Base-by-base conservation (phyloP, 129 eudicot species). In the Chrysanthemum lavandulifolium region DNA sequence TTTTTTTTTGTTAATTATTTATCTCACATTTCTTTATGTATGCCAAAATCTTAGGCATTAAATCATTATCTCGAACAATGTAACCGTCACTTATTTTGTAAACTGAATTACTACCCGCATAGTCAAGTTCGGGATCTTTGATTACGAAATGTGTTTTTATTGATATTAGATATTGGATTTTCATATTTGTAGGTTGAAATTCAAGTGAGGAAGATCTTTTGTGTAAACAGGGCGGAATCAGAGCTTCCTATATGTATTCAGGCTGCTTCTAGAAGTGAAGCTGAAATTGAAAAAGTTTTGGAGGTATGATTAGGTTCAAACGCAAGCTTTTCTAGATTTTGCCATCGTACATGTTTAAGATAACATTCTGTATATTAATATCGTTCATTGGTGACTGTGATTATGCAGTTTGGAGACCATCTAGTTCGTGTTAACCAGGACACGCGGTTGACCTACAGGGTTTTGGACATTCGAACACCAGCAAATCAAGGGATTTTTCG, bases 211-310 rank as follows among this genome's bases (percentile, higher is more conserved):
- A 92, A 89, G 78, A 70, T 92, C n/a, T 65, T 87, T 70, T 83
- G 88, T 58, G 80, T 92, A 8, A 87, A 74, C 86, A 75, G 80
- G 84, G 89, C 98, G 6, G 51, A 80, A 16, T 73, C 91, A 6
- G 76, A 84, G 40, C 79, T 92, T 65, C 98, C 98, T 63, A 85
- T 92, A 2, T 86, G 79, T 45, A 82, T 92, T 25, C 96, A 92
- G 75, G 98, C 89, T 80, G 98, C 98, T 57, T 88, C 98, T 11
- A 86, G 98, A 68, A 89, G 96, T 76, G 98, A 92, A 19, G 76
- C 57, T 31, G 98, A 92, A 72, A 89, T 92, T 10, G 95, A 85
- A 64, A 80, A 68, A 31, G 90, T 85, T 53, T 73, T 80, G 79
- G 73, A 91, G 96, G 97, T 87, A 79, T 49, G 27, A 43, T 2